Conservation (phyloP, 2,329 filamentous ascomycete genomes). For the Colletotrichum chlorophyti region DNA sequence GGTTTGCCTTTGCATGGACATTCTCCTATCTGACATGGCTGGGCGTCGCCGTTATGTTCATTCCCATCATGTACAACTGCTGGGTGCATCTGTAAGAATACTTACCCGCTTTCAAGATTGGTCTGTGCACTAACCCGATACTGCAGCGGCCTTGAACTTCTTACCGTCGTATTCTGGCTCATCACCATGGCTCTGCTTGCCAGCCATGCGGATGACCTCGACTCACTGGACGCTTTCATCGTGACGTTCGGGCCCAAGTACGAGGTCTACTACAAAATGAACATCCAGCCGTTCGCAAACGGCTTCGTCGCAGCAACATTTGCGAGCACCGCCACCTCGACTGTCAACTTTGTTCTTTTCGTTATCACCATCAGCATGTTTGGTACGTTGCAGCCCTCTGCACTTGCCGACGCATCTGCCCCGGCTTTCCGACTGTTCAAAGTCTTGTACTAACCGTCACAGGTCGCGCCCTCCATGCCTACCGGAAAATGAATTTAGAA, state of each 20-base stretch:
- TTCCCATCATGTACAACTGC: conserved; percentile 31
- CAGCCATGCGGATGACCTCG: conserved; percentile 30
- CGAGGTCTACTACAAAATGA: conserved; percentile 27
- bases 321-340: conserved; percentile 24
- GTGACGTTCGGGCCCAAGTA: conserved; percentile 26
- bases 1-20: conserved; percentile 31
- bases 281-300: conserved; percentile 18
- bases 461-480: conserved; percentile 28
- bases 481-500: conserved; percentile 20
- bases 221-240: conserved; percentile 27
- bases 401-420: not conserved
- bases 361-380: conserved; percentile 26
- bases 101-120: not conserved
- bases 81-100: conserved; percentile 30
- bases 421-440: not conserved
- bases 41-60: conserved; percentile 24
- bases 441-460: not conserved
- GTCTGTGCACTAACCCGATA: not conserved
- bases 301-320: conserved; percentile 30
- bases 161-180: conserved; percentile 30
- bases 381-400: not conserved
- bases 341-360: conserved; percentile 27
- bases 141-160: conserved; percentile 25
- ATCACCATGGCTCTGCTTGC: conserved; percentile 28
- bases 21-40: conserved; percentile 30